phyloP scores from a whole-genome alignment of 176 grass and related monocot genomes.

The Otatea glauca region DNA sequence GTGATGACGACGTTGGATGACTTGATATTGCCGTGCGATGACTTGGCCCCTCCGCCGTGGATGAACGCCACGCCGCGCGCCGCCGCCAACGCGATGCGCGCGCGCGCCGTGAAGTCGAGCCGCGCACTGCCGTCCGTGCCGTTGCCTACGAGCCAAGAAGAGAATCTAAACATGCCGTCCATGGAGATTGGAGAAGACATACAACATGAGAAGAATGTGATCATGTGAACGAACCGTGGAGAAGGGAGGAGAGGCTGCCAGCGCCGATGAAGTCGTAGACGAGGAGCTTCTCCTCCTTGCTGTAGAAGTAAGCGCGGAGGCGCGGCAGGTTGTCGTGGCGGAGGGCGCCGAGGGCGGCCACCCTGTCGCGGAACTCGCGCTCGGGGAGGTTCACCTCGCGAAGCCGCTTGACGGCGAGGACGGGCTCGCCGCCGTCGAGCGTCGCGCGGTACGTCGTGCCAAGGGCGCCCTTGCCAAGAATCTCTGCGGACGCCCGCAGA shows the following conservation, averaged over 20 bases:
- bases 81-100: constrained; percentile 64
- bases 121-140: constrained; percentile 36
- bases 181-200: not conserved
- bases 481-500: constrained; percentile 85
- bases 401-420: constrained; percentile 71
- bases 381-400: constrained; percentile 61
- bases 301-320: constrained; percentile 72
- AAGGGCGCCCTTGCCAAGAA: constrained; percentile 63
- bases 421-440: constrained; percentile 63
- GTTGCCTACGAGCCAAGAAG: constrained; percentile 42
- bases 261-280: constrained; percentile 71
- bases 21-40: constrained; percentile 77
- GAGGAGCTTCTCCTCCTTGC: constrained; percentile 86
- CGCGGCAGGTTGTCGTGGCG: constrained; percentile 56
- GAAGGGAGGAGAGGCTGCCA: constrained; percentile 73
- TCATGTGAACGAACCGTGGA: constrained; percentile 57
- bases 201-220: not conserved
- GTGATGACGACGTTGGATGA: constrained; percentile 69
- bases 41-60: constrained; percentile 47
- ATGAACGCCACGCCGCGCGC: constrained; percentile 80
- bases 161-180: not conserved
- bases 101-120: constrained; percentile 58
- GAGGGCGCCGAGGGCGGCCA: constrained; percentile 50
- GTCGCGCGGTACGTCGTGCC: constrained; percentile 87
- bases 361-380: constrained; percentile 62